A percentile compares a stretch with the other conserved stretches of the same genome.
Conservation (phyloP, 202 grass and related monocot genomes). For the Schoenoplectus triqueter region DNA sequence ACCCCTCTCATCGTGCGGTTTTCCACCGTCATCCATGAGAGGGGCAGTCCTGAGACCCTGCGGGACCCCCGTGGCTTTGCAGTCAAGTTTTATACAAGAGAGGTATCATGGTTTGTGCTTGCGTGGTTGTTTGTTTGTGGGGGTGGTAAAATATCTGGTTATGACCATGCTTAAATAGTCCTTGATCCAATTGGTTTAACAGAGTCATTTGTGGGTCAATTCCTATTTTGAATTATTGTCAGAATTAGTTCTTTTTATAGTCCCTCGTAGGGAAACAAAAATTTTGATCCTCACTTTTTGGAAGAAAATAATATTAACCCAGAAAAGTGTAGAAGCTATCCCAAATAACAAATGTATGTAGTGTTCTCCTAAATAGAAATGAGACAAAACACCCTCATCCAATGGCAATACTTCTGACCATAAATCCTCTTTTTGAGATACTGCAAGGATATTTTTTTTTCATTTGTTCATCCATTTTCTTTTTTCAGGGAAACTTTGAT, state of each 20-base stretch:
- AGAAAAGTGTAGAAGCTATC: not conserved
- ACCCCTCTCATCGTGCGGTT: conserved; percentile 82
- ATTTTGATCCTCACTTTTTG: not conserved
- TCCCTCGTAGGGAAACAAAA: not conserved
- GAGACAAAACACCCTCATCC: not conserved
- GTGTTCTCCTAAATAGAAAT: not conserved
- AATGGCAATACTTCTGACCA: not conserved
- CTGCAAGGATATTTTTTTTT: not conserved
- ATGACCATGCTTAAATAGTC: not conserved
- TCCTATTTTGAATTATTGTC: not conserved
- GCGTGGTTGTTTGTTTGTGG: not conserved
- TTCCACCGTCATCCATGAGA: conserved; percentile 89
- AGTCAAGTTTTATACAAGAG: conserved; percentile 94
- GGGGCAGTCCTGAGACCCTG: conserved; percentile 89
- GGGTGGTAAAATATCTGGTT: not conserved
- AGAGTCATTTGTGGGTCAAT: conserved; percentile 2
- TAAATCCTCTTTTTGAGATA: not conserved
- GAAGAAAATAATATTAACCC: not conserved
- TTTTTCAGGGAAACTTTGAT: conserved; percentile 87
- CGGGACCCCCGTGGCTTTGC: conserved; percentile 89
- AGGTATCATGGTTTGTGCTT: conserved; percentile 50
- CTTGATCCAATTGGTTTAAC: not conserved
- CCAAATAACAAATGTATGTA: not conserved
- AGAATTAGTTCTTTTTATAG: not conserved
- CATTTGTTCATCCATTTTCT: not conserved